These are phyloP conservation scores for Fusarium robinianum DNA, from an alignment of 2,329 filamentous ascomycete species.

Conservation along the genomic window DNA sequence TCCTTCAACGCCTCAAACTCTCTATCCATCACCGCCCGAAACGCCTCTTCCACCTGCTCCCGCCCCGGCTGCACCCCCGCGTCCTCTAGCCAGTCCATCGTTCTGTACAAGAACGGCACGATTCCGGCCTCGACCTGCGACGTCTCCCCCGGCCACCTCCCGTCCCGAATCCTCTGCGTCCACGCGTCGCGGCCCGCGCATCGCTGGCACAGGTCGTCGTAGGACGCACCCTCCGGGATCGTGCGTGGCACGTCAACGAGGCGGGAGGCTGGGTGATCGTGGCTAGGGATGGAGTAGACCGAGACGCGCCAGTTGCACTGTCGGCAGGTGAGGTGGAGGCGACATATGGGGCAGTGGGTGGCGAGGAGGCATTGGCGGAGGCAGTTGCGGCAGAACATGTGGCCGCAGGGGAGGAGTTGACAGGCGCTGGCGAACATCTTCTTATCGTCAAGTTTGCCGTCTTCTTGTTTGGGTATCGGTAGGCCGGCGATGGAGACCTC, in stretches of 20 bases:
- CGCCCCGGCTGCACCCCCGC: accelerated
- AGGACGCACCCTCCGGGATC: neutral
- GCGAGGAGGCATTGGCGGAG: neutral
- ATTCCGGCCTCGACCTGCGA: conserved; percentile 18
- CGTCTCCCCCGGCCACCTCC: conserved; percentile 10
- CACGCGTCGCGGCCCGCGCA: conserved; percentile 19
- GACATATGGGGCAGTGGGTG: conserved; percentile 25
- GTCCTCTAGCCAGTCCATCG: conserved; percentile 12
- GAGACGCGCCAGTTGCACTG: conserved; percentile 1
- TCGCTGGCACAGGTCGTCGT: conserved; percentile 6
- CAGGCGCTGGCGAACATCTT: no score
- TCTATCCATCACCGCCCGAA: conserved; percentile 9
- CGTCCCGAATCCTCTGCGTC: neutral
- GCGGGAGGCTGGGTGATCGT: neutral
- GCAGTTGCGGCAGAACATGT: conserved; percentile 30
- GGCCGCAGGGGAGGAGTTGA: conserved; percentile 28
- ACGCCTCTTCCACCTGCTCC: neutral
- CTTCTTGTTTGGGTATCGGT: neutral
- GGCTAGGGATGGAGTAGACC: neutral
- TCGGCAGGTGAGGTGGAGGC: conserved; percentile 1
- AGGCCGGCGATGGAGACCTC: conserved; percentile 11
- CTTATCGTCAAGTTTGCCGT: no score
- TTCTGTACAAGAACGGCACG: conserved; percentile 23
- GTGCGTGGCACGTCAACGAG: neutral
- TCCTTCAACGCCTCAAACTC: conserved; percentile 13